Evolutionary conservation across 1,284 basidiomycete species (phyloP).

Genomic region (Tilletia indica): DNA sequence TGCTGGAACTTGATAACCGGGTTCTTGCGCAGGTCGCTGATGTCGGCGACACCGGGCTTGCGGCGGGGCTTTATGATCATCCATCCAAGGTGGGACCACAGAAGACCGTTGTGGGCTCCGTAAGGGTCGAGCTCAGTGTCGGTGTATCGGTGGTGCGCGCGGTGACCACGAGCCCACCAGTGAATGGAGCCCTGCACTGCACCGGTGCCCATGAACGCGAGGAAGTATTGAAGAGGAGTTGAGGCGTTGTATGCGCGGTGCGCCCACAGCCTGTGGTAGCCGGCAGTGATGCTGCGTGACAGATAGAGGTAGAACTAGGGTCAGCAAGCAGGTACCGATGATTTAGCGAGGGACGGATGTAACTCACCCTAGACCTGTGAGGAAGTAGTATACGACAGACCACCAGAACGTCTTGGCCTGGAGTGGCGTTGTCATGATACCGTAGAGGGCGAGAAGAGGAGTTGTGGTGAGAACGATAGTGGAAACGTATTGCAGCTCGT

Average conservation of each 20-base stretch:
- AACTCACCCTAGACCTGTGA: conserved; percentile 46
- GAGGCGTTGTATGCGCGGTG: conserved; percentile 52
- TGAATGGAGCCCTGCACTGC: conserved; percentile 53
- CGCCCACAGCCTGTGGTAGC: conserved; percentile 55
- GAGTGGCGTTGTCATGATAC: conserved; percentile 43
- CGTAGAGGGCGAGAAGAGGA: conserved; percentile 47
- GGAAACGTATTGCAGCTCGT: conserved; percentile 55
- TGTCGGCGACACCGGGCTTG: conserved; percentile 54
- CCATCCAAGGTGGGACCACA: conserved; percentile 55
- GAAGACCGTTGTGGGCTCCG: conserved; percentile 52
- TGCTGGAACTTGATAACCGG: conserved; percentile 55
- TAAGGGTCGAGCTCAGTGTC: conserved; percentile 56
- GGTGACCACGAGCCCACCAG: conserved; percentile 56
- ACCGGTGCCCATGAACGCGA: conserved; percentile 53
- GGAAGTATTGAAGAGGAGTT: conserved; percentile 43
- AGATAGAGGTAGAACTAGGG: neutral
- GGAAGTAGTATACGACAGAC: conserved; percentile 50
- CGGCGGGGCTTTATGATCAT: conserved; percentile 55
- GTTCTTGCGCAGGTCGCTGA: conserved; percentile 51
- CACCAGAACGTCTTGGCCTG: conserved; percentile 39
- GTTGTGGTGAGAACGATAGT: conserved; percentile 46
- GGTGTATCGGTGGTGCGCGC: conserved; percentile 56
- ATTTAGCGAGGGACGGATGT: neutral
- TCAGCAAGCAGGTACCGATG: neutral
- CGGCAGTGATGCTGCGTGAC: conserved; percentile 38